Evolutionary conservation across 164 flowering plant species (phyloP).

Genomic region (Magnolia changhungtana): DNA sequence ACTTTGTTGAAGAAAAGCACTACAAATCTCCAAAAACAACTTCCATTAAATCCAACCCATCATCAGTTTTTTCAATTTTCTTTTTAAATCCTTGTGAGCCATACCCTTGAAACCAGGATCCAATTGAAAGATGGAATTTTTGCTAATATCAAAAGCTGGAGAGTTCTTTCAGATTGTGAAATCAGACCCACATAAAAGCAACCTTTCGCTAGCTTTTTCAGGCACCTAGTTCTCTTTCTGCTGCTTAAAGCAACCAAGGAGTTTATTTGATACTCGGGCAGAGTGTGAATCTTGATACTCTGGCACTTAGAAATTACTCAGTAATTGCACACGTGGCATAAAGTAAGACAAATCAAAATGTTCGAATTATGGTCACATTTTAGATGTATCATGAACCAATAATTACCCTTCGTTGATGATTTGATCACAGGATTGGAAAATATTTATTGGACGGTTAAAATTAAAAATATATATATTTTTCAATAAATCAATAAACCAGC

Average conservation of each 20-base stretch:
- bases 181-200: slow-evolving; percentile 3
- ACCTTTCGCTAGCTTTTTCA: not conserved
- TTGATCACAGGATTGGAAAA: too few relatives aligned
- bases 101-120: slow-evolving; percentile 38
- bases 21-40: slow-evolving; percentile 14
- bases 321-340: not conserved
- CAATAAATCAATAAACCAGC: too few relatives aligned
- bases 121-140: slow-evolving; percentile 1
- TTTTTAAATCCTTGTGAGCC: slow-evolving; percentile 20
- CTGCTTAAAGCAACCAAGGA: not conserved
- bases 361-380: too few relatives aligned
- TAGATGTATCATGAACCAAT: too few relatives aligned
- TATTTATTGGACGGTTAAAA: too few relatives aligned
- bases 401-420: too few relatives aligned
- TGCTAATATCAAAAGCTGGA: not conserved
- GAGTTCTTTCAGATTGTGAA: not conserved
- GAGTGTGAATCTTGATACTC: not conserved
- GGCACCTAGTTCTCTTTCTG: not conserved
- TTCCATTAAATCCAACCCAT: slow-evolving; percentile 8
- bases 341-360: not conserved
- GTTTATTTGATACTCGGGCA: not conserved
- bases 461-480: too few relatives aligned
- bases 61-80: not conserved
- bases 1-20: slow-evolving; percentile 30
- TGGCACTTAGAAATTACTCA: not conserved